Evolutionary conservation across 2,329 filamentous ascomycete species (phyloP), one percentile per base, ranked within the genome.

Genomic region (Chrysosporium queenslandicum): DNA sequence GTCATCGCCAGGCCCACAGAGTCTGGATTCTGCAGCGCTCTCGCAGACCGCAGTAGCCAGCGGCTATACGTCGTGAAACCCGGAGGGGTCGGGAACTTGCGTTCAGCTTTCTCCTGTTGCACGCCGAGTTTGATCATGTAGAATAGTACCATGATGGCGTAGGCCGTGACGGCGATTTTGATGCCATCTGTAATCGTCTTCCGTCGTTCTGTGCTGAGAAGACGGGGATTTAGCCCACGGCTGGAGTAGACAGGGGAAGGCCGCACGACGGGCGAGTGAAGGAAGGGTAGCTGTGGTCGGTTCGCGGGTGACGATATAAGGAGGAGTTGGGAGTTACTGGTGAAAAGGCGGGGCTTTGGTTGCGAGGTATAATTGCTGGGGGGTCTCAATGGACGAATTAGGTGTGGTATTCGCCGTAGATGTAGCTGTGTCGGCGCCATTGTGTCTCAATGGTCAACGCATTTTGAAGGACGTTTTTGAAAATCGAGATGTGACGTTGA

Each of bases 51-150:
- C 56, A 86, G 76, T 36, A 77, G 74, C 68, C 85, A 79, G 21
- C 88, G 76, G 42, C 85, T 87, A 58, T 80, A 70, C 66, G 82
- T 85, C 0, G 73, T 73, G 88, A 90, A 96, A 65, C 94, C 90
- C 23, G 79, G 77, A 1, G 91, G 90, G 1, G 87, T 90, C 0
- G 89, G 89, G 64, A 83, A 87, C 49, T 78, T 74, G 45, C 83
- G 77, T 70, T 96, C 89, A 41, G 87, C 74, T 55, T 77, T 73
- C 67, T 94, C 87, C 62, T 90, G 83, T 63, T 85, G 76, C 32
- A 88, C 64, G 14, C 83, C 83, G 57, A 82, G 79, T 58, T 77
- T 77, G 36, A 82, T 78, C 8, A 85, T 71, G 36, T 79, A 71
- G 39, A 81, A 68, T 54, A 84, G 77, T 41, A 77, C 71, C 6